These are phyloP conservation scores for Vitellaria paradoxa DNA, from an alignment of 179 eudicot genomes.

Conservation along the genomic window DNA sequence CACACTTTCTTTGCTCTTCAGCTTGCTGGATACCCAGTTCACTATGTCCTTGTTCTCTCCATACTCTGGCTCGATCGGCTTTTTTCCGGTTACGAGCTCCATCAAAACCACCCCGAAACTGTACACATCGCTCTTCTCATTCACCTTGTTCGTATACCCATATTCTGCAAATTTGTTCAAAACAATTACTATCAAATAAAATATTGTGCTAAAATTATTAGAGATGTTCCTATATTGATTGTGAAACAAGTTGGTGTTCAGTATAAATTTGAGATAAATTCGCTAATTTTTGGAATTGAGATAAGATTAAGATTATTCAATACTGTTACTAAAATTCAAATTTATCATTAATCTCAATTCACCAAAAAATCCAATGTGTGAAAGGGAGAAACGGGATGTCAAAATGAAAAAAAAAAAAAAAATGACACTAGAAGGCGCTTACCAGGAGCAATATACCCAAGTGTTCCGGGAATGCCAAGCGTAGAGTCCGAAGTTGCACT, in stretches of 20 bases:
- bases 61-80: conserved; percentile 74
- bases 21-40: conserved; percentile 69
- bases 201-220: no score
- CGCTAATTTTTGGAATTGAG: no score
- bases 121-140: conserved; percentile 87
- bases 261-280: no score
- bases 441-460: conserved; percentile 98
- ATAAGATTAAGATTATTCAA: no score
- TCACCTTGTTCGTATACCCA: conserved; percentile 79
- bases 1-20: conserved; percentile 60
- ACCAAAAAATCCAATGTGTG: no score
- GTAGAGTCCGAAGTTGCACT: conserved; percentile 46
- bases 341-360: no score
- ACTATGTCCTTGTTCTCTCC: conserved; percentile 80
- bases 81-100: conserved; percentile 90
- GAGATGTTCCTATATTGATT: no score
- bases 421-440: background rate
- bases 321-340: no score
- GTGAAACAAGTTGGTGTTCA: no score
- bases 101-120: conserved; percentile 92
- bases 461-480: conserved; percentile 78
- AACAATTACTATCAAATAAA: no score
- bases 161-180: conserved; percentile 48
- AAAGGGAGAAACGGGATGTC: no score
- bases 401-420: no score